Conservation (phyloP, 176 grass and related monocot species). For the Lolium multiflorum region DNA sequence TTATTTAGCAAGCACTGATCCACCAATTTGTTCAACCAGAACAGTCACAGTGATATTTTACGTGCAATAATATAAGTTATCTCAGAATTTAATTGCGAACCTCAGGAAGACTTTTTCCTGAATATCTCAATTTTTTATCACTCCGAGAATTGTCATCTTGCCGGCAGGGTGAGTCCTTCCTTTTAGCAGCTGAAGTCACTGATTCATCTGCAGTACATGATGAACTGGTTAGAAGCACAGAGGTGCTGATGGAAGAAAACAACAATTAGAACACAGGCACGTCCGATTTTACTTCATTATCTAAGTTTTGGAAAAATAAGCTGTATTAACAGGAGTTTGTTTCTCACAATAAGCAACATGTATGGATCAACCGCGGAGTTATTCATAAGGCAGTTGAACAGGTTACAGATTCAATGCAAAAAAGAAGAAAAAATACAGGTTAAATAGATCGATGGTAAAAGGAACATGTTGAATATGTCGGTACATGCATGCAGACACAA, state of each 20-base stretch:
- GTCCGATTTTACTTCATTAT: too few species aligned
- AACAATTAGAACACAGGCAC: too few species aligned
- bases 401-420: too few species aligned
- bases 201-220: background rate
- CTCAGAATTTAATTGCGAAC: background rate
- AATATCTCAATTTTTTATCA: background rate
- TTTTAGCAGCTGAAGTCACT: background rate
- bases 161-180: background rate
- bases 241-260: too few species aligned
- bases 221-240: background rate
- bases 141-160: background rate
- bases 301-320: too few species aligned
- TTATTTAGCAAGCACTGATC: background rate
- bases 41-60: background rate
- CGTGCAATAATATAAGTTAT: background rate
- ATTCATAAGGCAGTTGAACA: too few species aligned
- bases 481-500: background rate
- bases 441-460: too few species aligned
- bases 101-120: background rate
- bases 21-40: background rate
- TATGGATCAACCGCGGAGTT: too few species aligned
- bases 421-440: too few species aligned
- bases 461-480: too few species aligned
- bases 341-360: too few species aligned
- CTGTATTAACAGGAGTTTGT: too few species aligned